Evolutionary conservation across 495 filamentous ascomycete species (phyloP).

Genomic region (Astrothelium macrocarpum): DNA sequence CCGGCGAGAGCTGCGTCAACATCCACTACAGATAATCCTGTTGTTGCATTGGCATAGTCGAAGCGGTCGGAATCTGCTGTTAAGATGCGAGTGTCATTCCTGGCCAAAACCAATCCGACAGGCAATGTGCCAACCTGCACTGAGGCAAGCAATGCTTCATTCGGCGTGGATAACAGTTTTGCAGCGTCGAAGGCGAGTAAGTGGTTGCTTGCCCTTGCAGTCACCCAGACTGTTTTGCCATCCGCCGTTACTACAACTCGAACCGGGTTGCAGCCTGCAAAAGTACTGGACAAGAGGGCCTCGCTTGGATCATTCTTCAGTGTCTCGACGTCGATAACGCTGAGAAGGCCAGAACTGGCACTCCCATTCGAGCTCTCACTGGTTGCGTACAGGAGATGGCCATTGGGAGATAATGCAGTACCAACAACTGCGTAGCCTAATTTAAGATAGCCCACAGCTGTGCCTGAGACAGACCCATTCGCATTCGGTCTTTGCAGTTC

Average conservation of each 20-base stretch:
- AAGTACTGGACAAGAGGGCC: background rate
- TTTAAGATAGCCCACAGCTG: conserved; percentile 16
- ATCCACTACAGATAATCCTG: conserved; percentile 25
- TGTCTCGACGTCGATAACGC: conserved; percentile 5
- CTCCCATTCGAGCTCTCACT: conserved; percentile 13
- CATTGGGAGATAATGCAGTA: conserved; percentile 20
- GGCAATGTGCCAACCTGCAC: conserved; percentile 26
- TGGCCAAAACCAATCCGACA: conserved; percentile 20
- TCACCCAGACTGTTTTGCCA: background rate
- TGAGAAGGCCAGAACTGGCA: conserved; percentile 13
- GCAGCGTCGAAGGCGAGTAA: conserved; percentile 19
- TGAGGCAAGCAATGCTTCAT: conserved; percentile 17
- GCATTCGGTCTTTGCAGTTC: conserved; percentile 11
- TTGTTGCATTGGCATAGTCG: conserved; percentile 16
- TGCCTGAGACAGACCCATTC: conserved; percentile 15
- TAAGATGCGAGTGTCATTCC: conserved; percentile 11
- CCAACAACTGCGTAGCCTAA: conserved; percentile 21
- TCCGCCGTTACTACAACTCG: background rate
- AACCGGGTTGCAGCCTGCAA: background rate
- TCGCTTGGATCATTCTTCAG: background rate
- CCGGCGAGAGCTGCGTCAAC: conserved; percentile 20
- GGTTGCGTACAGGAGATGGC: conserved; percentile 18
- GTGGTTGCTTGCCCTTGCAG: background rate
- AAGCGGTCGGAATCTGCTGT: conserved; percentile 21
- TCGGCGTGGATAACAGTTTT: background rate